Base-by-base conservation (phyloP, 257 asterid genomes). In the Euphrasia confusa region DNA sequence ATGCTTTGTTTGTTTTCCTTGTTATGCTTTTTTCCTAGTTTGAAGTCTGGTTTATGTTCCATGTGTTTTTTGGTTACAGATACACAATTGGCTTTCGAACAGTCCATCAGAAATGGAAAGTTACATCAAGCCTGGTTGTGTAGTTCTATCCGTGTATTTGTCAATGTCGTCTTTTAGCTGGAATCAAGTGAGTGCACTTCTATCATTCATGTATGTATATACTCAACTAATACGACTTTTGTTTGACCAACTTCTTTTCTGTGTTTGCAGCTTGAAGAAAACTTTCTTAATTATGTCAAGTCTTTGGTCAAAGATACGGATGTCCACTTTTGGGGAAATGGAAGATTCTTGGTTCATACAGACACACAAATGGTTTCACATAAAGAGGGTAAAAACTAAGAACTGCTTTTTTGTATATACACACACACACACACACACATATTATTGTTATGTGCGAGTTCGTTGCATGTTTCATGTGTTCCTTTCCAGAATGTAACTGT, bases 31-130 rank as follows among this genome's bases (percentile, higher is more conserved):
- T 58, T 62, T 56, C 39, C 30, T 60, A 13, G 21, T 33, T 71
- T 39, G 64, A 47, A 35, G 47, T 54, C 21, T 35, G 49, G 52
- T 75, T 8, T 8, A 10, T 60, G 10, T 62, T 52, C 39, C 57
- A 13, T 67, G 33, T 58, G 14, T 56, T 3, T 14, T 3, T 14
- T 4, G 17, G 1, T 64, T 84, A 58, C 84, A 92, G 98, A 73
- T 92, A 64, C 77, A 61, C 78, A 82, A 78, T 68, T 92, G 98
- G 98, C 93, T 92, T 58, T 81, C 90, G 21, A 84, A 72, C 69
- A 80, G 88, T 74, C 98, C 98, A 17, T 79, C 97, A 11, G 97
- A 92, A 67, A 92, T 92, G 91, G 98, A 88, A 77, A 83, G 98
- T 78, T 84, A 86, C 76, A 88, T 92, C 67, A 84, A 89, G 72